phyloP scores from a whole-genome alignment of 192 early-diverging fungal species.

The Thamnidium elegans region DNA sequence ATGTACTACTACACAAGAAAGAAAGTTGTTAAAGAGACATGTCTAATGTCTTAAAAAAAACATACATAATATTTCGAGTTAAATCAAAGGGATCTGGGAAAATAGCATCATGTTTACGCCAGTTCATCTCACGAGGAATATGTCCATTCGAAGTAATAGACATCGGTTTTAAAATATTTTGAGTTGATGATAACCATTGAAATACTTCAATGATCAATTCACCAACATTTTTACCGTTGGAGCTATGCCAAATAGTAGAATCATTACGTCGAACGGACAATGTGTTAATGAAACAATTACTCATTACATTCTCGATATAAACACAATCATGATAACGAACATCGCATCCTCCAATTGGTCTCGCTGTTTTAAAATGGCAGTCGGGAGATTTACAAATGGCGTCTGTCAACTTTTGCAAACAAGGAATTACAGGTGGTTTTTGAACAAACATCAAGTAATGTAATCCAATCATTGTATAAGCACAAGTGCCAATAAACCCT shows the following conservation, averaged over 20 bases:
- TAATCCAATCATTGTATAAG: background rate
- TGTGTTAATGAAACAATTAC: background rate
- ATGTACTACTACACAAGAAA: background rate
- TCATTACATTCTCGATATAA: background rate
- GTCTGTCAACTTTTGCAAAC: background rate
- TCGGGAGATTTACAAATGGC: background rate
- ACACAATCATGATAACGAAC: background rate
- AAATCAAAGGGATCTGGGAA: background rate
- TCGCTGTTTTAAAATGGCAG: background rate
- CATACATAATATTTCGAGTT: background rate
- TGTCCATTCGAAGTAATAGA: background rate
- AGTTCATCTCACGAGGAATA: background rate
- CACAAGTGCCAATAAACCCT: conserved; percentile 14
- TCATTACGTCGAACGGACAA: background rate
- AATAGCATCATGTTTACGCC: background rate
- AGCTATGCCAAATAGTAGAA: background rate
- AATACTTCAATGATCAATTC: background rate
- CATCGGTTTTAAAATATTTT: background rate
- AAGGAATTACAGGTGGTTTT: background rate
- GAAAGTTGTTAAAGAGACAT: too few relatives aligned
- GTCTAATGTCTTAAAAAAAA: background rate
- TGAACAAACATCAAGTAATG: background rate
- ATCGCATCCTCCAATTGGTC: background rate
- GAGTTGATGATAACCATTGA: background rate
- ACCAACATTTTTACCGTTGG: background rate